Base-by-base conservation (phyloP, 768 basidiomycete species). In the Lactarius sanguifluus region DNA sequence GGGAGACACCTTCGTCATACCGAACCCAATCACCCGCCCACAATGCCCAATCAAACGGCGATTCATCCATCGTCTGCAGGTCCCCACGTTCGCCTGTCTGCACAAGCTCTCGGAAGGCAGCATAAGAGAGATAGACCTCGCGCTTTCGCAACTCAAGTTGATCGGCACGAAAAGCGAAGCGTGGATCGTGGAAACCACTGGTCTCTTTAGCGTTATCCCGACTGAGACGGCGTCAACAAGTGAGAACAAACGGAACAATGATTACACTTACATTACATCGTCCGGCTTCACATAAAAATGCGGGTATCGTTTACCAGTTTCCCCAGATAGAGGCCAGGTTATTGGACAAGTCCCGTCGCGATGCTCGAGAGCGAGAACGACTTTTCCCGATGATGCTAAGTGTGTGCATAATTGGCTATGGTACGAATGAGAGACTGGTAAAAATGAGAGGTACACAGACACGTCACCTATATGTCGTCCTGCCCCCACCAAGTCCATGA, bases 311-410 rank as follows among this genome's bases (percentile, higher is more conserved):
- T 70, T 69, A 72, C 69, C 78, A 76, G 68, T 72, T 71, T 34
- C 61, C 54, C 62, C 70, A 76, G 77, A 54, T 80, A 76, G 55
- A 81, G 75, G 66, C 79, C 81, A 5, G 78, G 72, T 70, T n/a
- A 71, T 81, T 0, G 86, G 86, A 3, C 83, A 87, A 4, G 89
- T 88, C 1, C 92, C 93, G 74, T 96, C 94, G 12, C 88, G 82
- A 74, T 95, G 94, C 72, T 95, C 91, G 28, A 95, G 73, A 6
- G 91, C 88, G 54, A 93, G 80, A 3, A 96, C 92, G 5, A 95
- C 86, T 66, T 83, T 87, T 2, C 94, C 94, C 43, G 88, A 81
- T 5, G 90, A 85, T 4, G 94, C 94, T 25, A 95, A 74, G 28
- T 83, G 82, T 2, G 83, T 80, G 73, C 92, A 94, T 65, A 90